Evolutionary conservation across 495 filamentous ascomycete genomes (phyloP), one percentile per base, ranked within the genome.

Genomic region (Podospora pseudocomata): DNA sequence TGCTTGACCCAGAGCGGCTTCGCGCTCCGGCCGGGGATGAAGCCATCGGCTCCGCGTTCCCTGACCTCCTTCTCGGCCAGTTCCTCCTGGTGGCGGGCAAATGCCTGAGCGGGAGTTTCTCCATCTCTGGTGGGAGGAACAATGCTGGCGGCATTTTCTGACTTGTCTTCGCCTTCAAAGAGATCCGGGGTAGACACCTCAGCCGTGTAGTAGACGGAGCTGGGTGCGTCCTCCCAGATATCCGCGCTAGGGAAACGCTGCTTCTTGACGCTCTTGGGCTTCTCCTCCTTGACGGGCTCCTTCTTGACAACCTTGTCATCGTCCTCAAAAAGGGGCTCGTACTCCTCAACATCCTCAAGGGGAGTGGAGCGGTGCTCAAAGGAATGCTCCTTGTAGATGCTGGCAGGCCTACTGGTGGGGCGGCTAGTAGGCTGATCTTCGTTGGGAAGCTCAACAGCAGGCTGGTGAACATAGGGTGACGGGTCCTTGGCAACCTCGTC

Each of bases 151-250:
- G 39, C 39, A 49, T 85, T 82, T 65, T 85, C 81, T 28, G 76
- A 71, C 13, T 81, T 75, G 27, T 86, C 79, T 72, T 91, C 86
- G 66, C 91, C 85, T 44, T 86, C 84, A 0, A 80, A 74, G 7
- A 85, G 71, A 66, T 96, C 90, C 2, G 94, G 93, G 0, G 90
- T 93, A 5, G 91, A 89, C 15, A 99, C 94, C 66, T 90, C 94
- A 20, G 95, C 88, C 34, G 91, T 87, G 67, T 92, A 88, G 72
- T 94, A 89, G 60, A 92, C 82, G 80, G 91, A 94, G 79, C 90
- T 91, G 4, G 95, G 95, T 0, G 93, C 91, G 78, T 99, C 95
- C 76, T 99, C 95, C 95, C 95, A 99, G 53, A 97, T 86, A 75
- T 99, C 95, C 70, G 90, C 88, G 76, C 93, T 97, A 0, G 95